Evolutionary conservation across 805 yeast genomes (phyloP).

Genomic region (Lachancea mirantina): DNA sequence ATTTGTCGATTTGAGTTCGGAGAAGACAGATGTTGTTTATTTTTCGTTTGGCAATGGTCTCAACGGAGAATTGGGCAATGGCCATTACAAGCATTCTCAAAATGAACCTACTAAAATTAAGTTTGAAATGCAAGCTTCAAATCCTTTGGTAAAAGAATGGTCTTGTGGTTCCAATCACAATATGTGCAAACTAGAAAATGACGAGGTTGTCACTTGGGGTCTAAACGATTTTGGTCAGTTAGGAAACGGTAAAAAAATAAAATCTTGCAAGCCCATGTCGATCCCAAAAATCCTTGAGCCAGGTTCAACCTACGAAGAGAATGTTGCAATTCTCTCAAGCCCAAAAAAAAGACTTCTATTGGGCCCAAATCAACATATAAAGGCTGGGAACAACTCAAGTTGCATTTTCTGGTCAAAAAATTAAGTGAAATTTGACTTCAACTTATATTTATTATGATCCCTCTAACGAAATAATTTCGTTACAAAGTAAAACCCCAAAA

Average conservation of each 20-base stretch:
- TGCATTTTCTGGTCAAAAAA: constrained; percentile 48
- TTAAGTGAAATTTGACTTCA: constrained; percentile 6
- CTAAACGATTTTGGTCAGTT: constrained; percentile 75
- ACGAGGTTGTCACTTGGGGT: constrained; percentile 76
- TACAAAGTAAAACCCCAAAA: constrained; percentile 60
- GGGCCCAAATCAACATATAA: constrained; percentile 46
- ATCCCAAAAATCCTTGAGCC: constrained; percentile 59
- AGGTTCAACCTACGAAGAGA: constrained; percentile 12
- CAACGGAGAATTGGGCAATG: constrained; percentile 80
- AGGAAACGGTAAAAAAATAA: constrained; percentile 71
- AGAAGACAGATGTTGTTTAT: constrained; percentile 30
- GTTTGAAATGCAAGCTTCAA: constrained; percentile 43
- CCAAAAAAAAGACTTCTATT: constrained; percentile 44
- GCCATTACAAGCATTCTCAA: constrained; percentile 67
- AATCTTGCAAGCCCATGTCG: constrained; percentile 45
- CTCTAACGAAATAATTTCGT: constrained; percentile 52
- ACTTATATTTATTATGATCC: neutral
- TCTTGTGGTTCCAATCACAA: constrained; percentile 60
- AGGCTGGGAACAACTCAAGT: constrained; percentile 55
- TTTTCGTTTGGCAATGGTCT: constrained; percentile 79
- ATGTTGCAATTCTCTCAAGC: constrained; percentile 19
- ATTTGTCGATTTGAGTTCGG: constrained; percentile 17
- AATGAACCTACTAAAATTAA: constrained; percentile 54
- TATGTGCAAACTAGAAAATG: constrained; percentile 51
- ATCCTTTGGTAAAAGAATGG: constrained; percentile 45